These are phyloP conservation scores for Phylloporus arenicola DNA, from an alignment of 768 basidiomycete species.

Conservation along the genomic window DNA sequence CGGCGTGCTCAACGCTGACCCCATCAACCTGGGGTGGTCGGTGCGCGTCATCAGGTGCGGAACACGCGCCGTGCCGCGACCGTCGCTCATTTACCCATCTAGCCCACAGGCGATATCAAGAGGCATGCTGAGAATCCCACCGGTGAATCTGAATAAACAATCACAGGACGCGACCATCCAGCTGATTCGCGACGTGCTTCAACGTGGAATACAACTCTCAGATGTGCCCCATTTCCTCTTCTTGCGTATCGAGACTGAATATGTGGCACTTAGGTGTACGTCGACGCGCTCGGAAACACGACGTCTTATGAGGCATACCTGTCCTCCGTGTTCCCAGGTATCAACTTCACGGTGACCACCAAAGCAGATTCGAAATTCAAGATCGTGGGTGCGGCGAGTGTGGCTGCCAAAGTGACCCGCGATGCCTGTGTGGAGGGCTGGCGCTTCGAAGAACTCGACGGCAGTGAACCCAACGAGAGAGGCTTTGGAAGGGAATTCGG, in stretches of 20 bases:
- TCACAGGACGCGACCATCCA: constrained; percentile 85
- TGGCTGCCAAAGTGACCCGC: constrained; percentile 96
- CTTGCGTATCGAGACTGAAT: neutral
- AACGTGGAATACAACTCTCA: constrained; percentile 71
- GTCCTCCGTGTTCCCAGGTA: constrained; percentile 72
- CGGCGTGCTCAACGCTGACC: constrained; percentile 62
- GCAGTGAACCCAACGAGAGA: constrained; percentile 6
- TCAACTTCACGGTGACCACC: constrained; percentile 80
- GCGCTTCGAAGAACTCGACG: constrained; percentile 63
- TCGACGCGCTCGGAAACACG: constrained; percentile 90
- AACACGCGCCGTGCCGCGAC: neutral
- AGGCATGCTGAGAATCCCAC: constrained; percentile 83
- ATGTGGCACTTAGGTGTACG: constrained; percentile 61
- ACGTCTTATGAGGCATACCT: constrained; percentile 82
- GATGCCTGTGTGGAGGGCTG: constrained; percentile 87
- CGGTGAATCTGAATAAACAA: constrained; percentile 83
- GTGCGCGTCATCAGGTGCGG: constrained; percentile 67
- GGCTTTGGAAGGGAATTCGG: constrained; percentile 46
- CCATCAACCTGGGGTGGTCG: constrained; percentile 72
- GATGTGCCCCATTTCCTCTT: constrained; percentile 47
- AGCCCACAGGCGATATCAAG: constrained; percentile 89
- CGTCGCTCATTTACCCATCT: constrained; percentile 8
- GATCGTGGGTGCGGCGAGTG: constrained; percentile 94
- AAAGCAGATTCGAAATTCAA: constrained; percentile 97
- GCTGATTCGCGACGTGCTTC: constrained; percentile 81